Conservation (phyloP, 164 flowering plant species). For the Piper betle region DNA sequence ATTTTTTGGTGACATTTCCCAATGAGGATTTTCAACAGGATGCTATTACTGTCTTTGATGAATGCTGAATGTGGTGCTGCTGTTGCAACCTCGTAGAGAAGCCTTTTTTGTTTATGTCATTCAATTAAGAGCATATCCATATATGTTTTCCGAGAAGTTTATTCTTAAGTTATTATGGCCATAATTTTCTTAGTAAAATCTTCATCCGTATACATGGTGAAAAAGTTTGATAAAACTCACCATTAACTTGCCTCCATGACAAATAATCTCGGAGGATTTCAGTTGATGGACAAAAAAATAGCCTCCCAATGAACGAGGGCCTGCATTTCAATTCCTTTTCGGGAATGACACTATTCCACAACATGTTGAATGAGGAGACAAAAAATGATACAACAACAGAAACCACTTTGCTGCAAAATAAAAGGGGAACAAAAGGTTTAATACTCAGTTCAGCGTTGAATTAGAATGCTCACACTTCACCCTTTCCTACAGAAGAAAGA, state of each 20-base stretch:
- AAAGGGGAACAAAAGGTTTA: neutral
- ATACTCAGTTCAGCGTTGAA: neutral
- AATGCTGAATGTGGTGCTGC: too few relatives aligned
- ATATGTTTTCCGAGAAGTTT: too few relatives aligned
- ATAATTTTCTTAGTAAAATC: too few relatives aligned
- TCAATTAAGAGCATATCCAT: too few relatives aligned
- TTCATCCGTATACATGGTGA: too few relatives aligned
- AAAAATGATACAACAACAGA: conserved; percentile 55
- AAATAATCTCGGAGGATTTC: conserved; percentile 58
- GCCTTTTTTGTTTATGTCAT: too few relatives aligned
- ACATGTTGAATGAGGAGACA: conserved; percentile 41
- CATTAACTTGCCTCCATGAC: conserved; percentile 86
- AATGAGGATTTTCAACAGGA: too few relatives aligned
- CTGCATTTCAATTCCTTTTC: conserved; percentile 39
- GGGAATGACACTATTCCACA: conserved; percentile 59
- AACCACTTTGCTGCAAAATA: conserved; percentile 58
- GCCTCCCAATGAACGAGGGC: conserved; percentile 79
- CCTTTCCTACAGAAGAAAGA: neutral
- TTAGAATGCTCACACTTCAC: neutral
- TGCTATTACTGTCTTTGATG: too few relatives aligned
- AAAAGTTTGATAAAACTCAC: conserved; percentile 23
- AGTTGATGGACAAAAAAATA: conserved; percentile 60
- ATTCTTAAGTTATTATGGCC: too few relatives aligned
- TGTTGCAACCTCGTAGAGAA: too few relatives aligned
- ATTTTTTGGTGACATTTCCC: too few relatives aligned